Percentiles rank a stretch among this genome's conserved stretches.
Evolutionary conservation across 2,329 filamentous ascomycete genomes (phyloP).

Genomic region (Hypoxylon sp.): DNA sequence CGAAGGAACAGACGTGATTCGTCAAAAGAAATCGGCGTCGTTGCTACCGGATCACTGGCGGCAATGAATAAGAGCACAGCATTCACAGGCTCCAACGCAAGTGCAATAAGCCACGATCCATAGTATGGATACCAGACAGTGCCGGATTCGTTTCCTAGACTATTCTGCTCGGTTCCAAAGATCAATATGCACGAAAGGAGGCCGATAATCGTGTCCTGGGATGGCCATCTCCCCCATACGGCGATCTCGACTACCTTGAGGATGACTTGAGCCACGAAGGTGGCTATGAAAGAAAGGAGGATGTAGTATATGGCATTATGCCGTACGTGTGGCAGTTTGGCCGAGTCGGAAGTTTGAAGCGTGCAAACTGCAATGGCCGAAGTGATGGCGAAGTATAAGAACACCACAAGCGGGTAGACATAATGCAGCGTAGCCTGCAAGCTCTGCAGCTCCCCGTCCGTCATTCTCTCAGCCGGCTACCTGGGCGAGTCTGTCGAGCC

Average conservation of each 20-base stretch:
- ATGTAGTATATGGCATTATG: constrained; percentile 62
- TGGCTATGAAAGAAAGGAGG: constrained; percentile 60
- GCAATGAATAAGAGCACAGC: constrained; percentile 57
- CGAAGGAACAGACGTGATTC: constrained; percentile 44
- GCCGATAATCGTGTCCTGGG: constrained; percentile 67
- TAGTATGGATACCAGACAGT: constrained; percentile 75
- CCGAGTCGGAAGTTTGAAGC: constrained; percentile 62
- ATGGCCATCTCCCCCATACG: constrained; percentile 57
- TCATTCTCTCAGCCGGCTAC: constrained; percentile 36
- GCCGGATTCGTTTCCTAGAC: constrained; percentile 65
- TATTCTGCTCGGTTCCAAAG: constrained; percentile 73
- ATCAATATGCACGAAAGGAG: constrained; percentile 73
- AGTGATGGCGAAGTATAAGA: constrained; percentile 70
- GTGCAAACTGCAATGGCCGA: constrained; percentile 67
- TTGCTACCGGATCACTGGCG: constrained; percentile 33
- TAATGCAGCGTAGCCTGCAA: constrained; percentile 68
- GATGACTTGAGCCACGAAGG: constrained; percentile 65
- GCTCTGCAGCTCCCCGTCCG: constrained; percentile 41
- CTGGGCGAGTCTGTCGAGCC: constrained; percentile 23
- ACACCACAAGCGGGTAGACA: constrained; percentile 69
- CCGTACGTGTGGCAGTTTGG: constrained; percentile 57
- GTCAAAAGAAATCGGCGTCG: constrained; percentile 25
- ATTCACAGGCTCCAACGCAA: constrained; percentile 68
- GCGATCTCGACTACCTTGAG: constrained; percentile 58
- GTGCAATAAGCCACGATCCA: constrained; percentile 72